Evolutionary conservation across 2,329 filamentous ascomycete genomes (phyloP), one percentile per base, ranked within the genome.

Genomic region (Balansia obtecta): DNA sequence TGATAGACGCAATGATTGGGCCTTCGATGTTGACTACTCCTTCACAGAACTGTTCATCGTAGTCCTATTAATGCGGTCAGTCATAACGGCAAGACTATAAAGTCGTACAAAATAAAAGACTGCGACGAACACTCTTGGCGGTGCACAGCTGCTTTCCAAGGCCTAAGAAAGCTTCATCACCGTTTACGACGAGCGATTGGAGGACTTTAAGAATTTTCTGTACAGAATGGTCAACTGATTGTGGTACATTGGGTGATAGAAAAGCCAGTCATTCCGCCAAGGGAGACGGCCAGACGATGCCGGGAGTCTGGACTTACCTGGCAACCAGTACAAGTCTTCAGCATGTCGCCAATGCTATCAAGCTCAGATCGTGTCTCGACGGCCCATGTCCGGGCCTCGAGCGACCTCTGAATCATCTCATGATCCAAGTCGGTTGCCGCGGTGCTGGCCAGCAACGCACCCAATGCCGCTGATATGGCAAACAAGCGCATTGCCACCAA

Each of bases 11-110:
- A 20, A 79, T 60, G 46, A 76, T 71, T 1, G 76, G 75, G 0
- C 71, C 75, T 59, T 80, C 75, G 1, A 68, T 66, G 7, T 64
- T 64, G 18, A 79, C 68, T 11, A 72, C 64, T 4, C 77, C 77
- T 2, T 68, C 62, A 50, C 77, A 80, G 34, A 79, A 76, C 57
- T 80, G 75, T 32, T 64, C 56, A 49, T 80, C 77, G 55, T 75
- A 69, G 39, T 66, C 61, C 69, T 75, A 30, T 16, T 2, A 45
- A 16, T 22, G 16, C 10, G 34, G 13, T 47, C n/a, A 39, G 33
- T 16, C 10, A 27, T n/a, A n/a, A 22, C 20, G 10, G 8, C 39
- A 20, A 41, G 33, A 27, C 32, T 47, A 11, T 47, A 11, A 39
- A n/a, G 12, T n/a, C 16, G 20, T 32, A 13, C 12, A 16, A 16